phyloP scores from a whole-genome alignment of 1,284 basidiomycete species.

The Moesziomyces parantarcticus region DNA sequence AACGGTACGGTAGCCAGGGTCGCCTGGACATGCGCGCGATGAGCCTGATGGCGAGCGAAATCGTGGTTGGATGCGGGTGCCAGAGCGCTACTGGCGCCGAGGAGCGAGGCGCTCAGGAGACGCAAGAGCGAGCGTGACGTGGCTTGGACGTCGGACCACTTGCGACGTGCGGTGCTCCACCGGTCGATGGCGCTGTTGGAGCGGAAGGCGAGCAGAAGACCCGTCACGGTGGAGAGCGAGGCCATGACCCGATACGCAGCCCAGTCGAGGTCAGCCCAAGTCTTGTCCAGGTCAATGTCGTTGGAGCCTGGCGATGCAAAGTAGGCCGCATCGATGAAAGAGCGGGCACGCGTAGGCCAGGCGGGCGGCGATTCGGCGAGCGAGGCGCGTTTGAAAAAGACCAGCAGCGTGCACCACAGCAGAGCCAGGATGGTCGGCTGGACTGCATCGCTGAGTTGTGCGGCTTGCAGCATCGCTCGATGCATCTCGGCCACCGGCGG shows the following conservation, averaged over 20 bases:
- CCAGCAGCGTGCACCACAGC: slow-evolving; percentile 32
- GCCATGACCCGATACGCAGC: slow-evolving; percentile 29
- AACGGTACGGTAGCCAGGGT: slow-evolving; percentile 26
- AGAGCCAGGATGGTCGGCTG: slow-evolving; percentile 30
- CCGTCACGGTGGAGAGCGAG: slow-evolving; percentile 40
- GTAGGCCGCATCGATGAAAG: slow-evolving; percentile 12
- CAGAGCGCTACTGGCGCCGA: not conserved
- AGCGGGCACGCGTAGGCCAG: slow-evolving; percentile 11
- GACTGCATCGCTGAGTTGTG: slow-evolving; percentile 17
- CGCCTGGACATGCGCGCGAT: slow-evolving; percentile 10
- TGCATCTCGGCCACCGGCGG: not conserved
- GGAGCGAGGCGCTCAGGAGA: slow-evolving; percentile 23
- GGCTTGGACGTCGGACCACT: slow-evolving; percentile 41
- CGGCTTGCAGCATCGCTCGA: not conserved
- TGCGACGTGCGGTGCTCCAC: slow-evolving; percentile 39
- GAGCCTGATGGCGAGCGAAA: slow-evolving; percentile 12
- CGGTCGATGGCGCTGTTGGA: slow-evolving; percentile 44
- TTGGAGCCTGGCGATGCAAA: not conserved
- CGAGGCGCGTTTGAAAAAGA: slow-evolving; percentile 8
- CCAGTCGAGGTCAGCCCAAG: slow-evolving; percentile 43
- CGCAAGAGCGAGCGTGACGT: slow-evolving; percentile 31
- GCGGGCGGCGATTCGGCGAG: not conserved
- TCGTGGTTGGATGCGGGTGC: not conserved
- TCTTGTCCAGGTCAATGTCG: slow-evolving; percentile 1
- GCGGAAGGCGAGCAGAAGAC: slow-evolving; percentile 42